Evolutionary conservation across 768 basidiomycete species (phyloP), one percentile per base, ranked within the genome.

Genomic region (Tubosaeta brunneosetosa): DNA sequence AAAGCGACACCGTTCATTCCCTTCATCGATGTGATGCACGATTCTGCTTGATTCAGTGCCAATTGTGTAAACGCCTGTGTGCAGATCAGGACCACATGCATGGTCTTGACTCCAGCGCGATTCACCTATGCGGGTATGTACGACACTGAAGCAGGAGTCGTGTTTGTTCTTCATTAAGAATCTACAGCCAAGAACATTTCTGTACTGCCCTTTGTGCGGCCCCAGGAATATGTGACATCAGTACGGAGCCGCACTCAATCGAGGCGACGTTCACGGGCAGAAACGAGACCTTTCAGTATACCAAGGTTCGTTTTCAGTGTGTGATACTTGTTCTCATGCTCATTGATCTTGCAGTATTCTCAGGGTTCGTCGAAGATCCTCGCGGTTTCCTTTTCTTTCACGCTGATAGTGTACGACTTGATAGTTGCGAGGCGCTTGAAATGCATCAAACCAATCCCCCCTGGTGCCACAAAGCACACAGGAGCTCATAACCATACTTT

Each of bases 81-180:
- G 22, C 22, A 22, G 22, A 22, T 3, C 22, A 22, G 22, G 22
- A 22, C 33, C 84, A 84, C 66, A 67, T 84, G 41, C 83, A 85
- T 49, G 80, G 74, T 1, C 66, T 82, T 4, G 60, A 73, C 22
- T 50, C 56, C 2, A 61, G 50, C 4, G 66, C 70, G 0, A 52
- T 75, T 25, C 83, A 85, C 67, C 73, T 85, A 32, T 85, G 83
- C 71, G 82, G 82, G 83, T 82, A n/a, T 31, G 65, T 59, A 16
- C 45, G 3, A 25, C 17, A 19, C 12, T 3, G 10, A 5, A 25
- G 29, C n/a, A 9, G 22, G 22, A 22, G 7, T 13, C 16, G 29
- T 13, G 9, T 22, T 13, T 27, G 8, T n/a, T 3, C 3, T 44
- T 57, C 9, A 61, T 25, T 1, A 6, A 5, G 12, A 17, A 47